A percentile compares a stretch with the other conserved stretches of the same genome.
Conservation (phyloP, 2,329 filamentous ascomycete species). For the Emmonsia crescens region DNA sequence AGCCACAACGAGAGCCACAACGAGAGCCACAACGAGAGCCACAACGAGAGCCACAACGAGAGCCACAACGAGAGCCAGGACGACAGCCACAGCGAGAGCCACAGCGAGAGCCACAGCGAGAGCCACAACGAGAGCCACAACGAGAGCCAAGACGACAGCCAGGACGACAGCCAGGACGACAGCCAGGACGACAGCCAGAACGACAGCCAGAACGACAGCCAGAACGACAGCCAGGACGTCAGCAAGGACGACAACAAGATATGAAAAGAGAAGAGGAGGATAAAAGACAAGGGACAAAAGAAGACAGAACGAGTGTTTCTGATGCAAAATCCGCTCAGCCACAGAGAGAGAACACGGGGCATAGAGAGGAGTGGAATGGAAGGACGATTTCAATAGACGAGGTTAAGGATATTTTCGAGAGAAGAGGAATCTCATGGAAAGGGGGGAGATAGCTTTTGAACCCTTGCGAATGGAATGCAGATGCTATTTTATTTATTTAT, state of each 20-base stretch:
- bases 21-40: no score
- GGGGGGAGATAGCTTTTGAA: not conserved
- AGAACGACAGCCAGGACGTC: not conserved
- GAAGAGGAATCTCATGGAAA: not conserved
- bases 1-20: no score
- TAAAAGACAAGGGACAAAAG: not conserved
- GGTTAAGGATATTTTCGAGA: not conserved
- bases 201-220: not conserved
- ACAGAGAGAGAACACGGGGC: not conserved
- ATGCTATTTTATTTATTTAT: not conserved
- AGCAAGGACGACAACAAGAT: not conserved
- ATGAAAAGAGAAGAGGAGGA: constrained; percentile 46
- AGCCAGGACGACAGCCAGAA: not conserved
- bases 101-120: not conserved
- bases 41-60: not conserved
- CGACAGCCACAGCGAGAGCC: not conserved
- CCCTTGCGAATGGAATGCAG: not conserved
- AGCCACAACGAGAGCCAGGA: not conserved
- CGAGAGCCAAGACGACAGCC: not conserved
- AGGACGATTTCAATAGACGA: not conserved
- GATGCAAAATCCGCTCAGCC: not conserved
- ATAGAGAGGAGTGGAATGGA: no score
- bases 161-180: no score
- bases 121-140: no score
- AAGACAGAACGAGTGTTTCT: not conserved